phyloP scores from a whole-genome alignment of 1,284 basidiomycete species.

The Malassezia vespertilionis region DNA sequence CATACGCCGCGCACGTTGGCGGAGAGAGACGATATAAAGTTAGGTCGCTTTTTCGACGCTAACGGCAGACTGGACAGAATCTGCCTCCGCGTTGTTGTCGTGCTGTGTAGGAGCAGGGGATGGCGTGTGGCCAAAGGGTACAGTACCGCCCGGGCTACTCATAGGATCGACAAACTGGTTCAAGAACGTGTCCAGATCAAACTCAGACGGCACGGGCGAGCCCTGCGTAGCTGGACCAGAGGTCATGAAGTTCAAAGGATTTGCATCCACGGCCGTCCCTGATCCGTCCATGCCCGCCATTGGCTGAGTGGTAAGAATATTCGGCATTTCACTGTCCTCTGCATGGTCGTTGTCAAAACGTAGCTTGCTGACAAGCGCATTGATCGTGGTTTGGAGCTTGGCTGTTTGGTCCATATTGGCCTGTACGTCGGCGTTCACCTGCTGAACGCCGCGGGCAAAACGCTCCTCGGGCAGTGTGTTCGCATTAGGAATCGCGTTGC shows the following conservation, averaged over 20 bases:
- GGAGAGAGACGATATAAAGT: too few species aligned
- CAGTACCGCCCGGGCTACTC: slow-evolving; percentile 1
- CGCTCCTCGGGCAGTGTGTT: slow-evolving; percentile 4
- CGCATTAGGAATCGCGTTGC: too few species aligned
- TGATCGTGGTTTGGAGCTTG: slow-evolving; percentile 60
- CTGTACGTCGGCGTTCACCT: slow-evolving; percentile 53
- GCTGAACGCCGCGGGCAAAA: slow-evolving; percentile 50
- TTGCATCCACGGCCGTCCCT: neutral
- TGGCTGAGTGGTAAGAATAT: neutral
- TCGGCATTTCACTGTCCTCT: neutral
- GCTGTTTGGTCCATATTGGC: slow-evolving; percentile 65
- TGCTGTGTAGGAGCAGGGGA: neutral
- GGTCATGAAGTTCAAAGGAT: neutral
- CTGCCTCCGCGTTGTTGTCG: neutral
- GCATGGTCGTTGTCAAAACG: slow-evolving; percentile 52
- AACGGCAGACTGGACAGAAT: too few species aligned
- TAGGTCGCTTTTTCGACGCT: too few species aligned
- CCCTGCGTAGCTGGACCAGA: neutral
- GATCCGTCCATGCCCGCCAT: neutral
- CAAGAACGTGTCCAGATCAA: slow-evolving; percentile 37
- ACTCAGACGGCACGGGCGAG: slow-evolving; percentile 15
- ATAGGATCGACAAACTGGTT: slow-evolving; percentile 32
- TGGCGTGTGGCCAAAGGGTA: too few species aligned
- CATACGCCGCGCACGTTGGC: too few species aligned
- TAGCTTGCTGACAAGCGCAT: slow-evolving; percentile 61